Evolutionary conservation across 2,329 filamentous ascomycete genomes (phyloP).

Genomic region (Ceratocystis ficicola): DNA sequence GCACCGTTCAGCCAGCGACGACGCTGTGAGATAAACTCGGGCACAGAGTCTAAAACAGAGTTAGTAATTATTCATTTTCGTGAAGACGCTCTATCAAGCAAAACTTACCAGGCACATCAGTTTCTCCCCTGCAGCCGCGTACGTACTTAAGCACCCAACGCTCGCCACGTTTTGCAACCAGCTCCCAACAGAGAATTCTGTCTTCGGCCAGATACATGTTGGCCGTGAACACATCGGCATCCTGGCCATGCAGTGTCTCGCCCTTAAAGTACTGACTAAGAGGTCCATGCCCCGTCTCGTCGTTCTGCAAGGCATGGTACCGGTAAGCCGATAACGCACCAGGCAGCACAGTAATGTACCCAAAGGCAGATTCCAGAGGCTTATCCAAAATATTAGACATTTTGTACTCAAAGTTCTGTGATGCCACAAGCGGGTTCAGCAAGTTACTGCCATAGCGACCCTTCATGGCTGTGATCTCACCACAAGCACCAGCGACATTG

Average conservation of each 20-base stretch:
- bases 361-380: constrained; percentile 90
- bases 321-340: constrained; percentile 91
- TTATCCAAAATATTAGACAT: constrained; percentile 99
- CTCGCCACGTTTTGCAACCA: constrained; percentile 88
- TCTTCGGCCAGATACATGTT: constrained; percentile 93
- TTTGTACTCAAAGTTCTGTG: constrained; percentile 99
- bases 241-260: constrained; percentile 87
- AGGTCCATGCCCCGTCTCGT: constrained; percentile 87
- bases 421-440: constrained; percentile 86
- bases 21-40: constrained; percentile 94
- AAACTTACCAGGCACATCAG: constrained; percentile 79
- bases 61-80: constrained; percentile 24
- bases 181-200: constrained; percentile 83
- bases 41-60: constrained; percentile 56
- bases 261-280: constrained; percentile 99
- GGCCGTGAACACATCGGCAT: constrained; percentile 92
- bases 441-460: constrained; percentile 71
- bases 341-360: constrained; percentile 93
- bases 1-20: constrained; percentile 96
- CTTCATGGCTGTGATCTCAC: constrained; percentile 96
- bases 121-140: constrained; percentile 91
- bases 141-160: constrained; percentile 98
- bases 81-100: background rate
- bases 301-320: constrained; percentile 92
- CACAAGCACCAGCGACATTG: constrained; percentile 90